Percentiles rank a stretch among this genome's conserved stretches.
Evolutionary conservation across 768 basidiomycete species (phyloP).

Genomic region (Coprinopsis sp.): DNA sequence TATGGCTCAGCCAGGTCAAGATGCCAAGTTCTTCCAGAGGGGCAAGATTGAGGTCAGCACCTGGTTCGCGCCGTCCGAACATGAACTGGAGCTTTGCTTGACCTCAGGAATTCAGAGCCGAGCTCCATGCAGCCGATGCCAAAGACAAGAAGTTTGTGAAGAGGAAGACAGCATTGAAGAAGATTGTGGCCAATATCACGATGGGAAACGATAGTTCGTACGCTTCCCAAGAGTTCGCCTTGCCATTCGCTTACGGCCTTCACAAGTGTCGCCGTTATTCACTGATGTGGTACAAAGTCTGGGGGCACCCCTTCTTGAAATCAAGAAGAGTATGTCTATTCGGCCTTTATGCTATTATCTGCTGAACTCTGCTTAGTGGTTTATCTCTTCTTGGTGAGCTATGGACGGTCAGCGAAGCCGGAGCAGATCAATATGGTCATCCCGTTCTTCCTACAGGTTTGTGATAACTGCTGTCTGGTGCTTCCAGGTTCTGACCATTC

Average conservation of each 20-base stretch:
- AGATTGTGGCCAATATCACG: slow-evolving; percentile 97
- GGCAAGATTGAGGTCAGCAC: slow-evolving; percentile 80
- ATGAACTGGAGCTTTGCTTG: too few species aligned
- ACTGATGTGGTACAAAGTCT: slow-evolving; percentile 94
- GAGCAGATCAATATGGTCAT: slow-evolving; percentile 93
- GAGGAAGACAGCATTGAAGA: slow-evolving; percentile 92
- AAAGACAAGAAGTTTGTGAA: slow-evolving; percentile 97
- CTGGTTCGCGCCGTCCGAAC: too few species aligned
- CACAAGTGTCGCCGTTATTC: slow-evolving; percentile 87
- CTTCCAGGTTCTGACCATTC: slow-evolving; percentile 12
- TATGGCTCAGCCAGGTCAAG: slow-evolving; percentile 66
- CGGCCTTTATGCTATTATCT: neutral
- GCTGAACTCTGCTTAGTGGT: slow-evolving; percentile 62
- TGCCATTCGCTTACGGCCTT: slow-evolving; percentile 14
- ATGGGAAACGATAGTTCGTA: slow-evolving; percentile 98
- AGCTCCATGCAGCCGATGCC: slow-evolving; percentile 84
- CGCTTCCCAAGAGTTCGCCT: slow-evolving; percentile 16
- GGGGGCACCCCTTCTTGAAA: slow-evolving; percentile 91
- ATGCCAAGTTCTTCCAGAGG: slow-evolving; percentile 88
- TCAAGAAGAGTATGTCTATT: slow-evolving; percentile 89
- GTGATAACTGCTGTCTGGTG: slow-evolving; percentile 13
- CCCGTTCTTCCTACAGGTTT: slow-evolving; percentile 82
- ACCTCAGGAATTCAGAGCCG: slow-evolving; percentile 78
- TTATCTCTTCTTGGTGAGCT: slow-evolving; percentile 95
- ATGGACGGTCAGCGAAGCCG: slow-evolving; percentile 80